phyloP scores from a whole-genome alignment of 2,329 filamentous ascomycete species.

The Lizonia empirigonia region DNA sequence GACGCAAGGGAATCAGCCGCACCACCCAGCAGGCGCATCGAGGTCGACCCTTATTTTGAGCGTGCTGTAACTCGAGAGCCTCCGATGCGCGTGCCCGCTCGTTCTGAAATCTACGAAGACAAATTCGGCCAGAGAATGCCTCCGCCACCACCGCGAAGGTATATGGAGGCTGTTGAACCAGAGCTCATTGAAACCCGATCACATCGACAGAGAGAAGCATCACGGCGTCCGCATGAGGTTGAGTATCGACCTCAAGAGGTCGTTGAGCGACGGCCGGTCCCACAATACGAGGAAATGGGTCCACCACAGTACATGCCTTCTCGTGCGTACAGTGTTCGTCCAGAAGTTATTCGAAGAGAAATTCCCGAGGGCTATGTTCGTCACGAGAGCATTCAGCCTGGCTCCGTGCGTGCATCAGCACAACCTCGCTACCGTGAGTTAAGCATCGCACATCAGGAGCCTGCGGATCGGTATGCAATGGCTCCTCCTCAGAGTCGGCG shows the following conservation, averaged over 20 bases:
- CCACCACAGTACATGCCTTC: conserved; percentile 41
- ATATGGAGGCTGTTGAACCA: conserved; percentile 67
- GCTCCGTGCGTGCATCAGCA: conserved; percentile 37
- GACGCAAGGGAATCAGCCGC: conserved; percentile 61
- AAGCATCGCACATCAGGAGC: conserved; percentile 49
- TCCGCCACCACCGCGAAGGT: conserved; percentile 56
- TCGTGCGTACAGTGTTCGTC: conserved; percentile 49
- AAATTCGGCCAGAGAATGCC: conserved; percentile 47
- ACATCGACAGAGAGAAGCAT: conserved; percentile 65
- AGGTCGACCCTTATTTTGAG: conserved; percentile 69
- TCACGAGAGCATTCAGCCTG: conserved; percentile 51
- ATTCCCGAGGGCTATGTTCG: conserved; percentile 42
- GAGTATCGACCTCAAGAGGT: conserved; percentile 38
- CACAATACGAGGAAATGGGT: conserved; percentile 47
- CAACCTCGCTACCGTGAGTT: conserved; percentile 47
- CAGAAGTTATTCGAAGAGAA: conserved; percentile 45
- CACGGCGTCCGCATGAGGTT: conserved; percentile 54
- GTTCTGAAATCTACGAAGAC: conserved; percentile 57
- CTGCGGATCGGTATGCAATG: conserved; percentile 41
- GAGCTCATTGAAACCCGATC: conserved; percentile 59
- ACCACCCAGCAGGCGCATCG: conserved; percentile 55
- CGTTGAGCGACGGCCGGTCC: conserved; percentile 34
- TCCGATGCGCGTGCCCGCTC: conserved; percentile 56
- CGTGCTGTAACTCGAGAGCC: conserved; percentile 60
- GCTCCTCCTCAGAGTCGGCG: conserved; percentile 39